Evolutionary conservation across 169 alveolate species (phyloP).

Genomic region (Besnoitia besnoiti): DNA sequence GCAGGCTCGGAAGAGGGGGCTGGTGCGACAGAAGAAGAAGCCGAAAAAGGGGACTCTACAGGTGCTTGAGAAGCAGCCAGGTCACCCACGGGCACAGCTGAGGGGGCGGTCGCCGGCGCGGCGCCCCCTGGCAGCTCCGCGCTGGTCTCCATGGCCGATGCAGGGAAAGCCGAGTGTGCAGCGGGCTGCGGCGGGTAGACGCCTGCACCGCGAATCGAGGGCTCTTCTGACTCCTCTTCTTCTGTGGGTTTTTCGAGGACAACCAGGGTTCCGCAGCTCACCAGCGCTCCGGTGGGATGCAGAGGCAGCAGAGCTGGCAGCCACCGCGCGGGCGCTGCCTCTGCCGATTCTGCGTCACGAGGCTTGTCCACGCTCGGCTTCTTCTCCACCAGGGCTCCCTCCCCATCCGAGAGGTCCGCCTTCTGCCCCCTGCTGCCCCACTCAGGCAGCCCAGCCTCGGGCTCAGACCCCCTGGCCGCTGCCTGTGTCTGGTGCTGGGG

Average conservation of each 20-base stretch:
- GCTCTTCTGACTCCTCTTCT: neutral
- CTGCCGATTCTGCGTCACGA: too few species aligned
- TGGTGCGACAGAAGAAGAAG: neutral
- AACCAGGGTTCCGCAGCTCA: conserved; percentile 2
- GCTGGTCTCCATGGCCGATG: neutral
- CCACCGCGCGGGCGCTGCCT: neutral
- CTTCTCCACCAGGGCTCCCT: neutral
- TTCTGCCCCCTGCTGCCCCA: neutral
- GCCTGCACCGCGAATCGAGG: neutral
- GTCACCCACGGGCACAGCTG: neutral
- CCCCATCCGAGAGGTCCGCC: neutral
- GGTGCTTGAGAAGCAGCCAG: neutral
- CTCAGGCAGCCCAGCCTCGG: too few species aligned
- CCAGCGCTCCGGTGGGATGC: neutral
- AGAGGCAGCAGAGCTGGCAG: conserved; percentile 11
- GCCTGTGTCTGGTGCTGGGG: too few species aligned
- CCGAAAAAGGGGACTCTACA: neutral
- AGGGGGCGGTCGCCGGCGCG: neutral
- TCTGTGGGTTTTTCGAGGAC: neutral
- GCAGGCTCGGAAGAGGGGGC: neutral
- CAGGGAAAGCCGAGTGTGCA: neutral
- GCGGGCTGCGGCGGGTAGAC: neutral
- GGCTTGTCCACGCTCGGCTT: neutral
- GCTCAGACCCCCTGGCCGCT: too few species aligned
- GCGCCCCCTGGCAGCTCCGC: neutral